Evolutionary conservation across 164 flowering plant genomes (phyloP), one percentile per base, ranked within the genome.

Genomic region (Santalum album): DNA sequence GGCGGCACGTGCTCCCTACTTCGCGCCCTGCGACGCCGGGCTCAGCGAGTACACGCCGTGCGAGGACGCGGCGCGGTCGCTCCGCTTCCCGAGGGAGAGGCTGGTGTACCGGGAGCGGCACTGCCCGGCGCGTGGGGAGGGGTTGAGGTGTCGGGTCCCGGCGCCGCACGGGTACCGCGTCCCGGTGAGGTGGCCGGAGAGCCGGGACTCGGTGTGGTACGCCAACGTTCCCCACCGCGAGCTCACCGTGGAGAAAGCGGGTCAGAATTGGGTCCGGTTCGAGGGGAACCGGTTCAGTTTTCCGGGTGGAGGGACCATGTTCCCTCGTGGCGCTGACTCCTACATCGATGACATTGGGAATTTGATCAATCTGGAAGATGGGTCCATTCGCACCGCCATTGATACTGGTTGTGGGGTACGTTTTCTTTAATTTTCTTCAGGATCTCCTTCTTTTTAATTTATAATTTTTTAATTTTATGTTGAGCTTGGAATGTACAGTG

Each of bases 261-360:
- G 61, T 2, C 99, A 89, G 87, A 87, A 89, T 55, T 92, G 99
- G 99, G 82, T 94, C 43, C 65, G 69, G 56, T 71, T 69, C 36
- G 79, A 79, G 27, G 83, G 82, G 0, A 81, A 85, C 42, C 74
- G 80, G 77, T 80, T 94, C 65, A 69, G 56, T 22, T 94, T 94
- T 43, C 99, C 99, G 1, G 99, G 99, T 22, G 99, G 99, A 39
- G 99, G 99, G 45, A 92, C 99, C 51, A 87, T 85, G 96, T 92
- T 92, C 43, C 95, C 94, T 0, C 59, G 59, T 4, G 99, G 99
- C 0, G 99, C 94, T 10, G 79, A 79, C 47, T 87, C 83, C 0
- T 92, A 92, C 50, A 83, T 92, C 26, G 87, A 87, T 48, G 87
- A 83, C 11, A 92, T 92, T 22, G 94, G 81, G 3, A 70, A 68